These are phyloP conservation scores for Asterionellopsis glacialis DNA, from an alignment of 108 stramenopile genomes.

Conservation along the genomic window DNA sequence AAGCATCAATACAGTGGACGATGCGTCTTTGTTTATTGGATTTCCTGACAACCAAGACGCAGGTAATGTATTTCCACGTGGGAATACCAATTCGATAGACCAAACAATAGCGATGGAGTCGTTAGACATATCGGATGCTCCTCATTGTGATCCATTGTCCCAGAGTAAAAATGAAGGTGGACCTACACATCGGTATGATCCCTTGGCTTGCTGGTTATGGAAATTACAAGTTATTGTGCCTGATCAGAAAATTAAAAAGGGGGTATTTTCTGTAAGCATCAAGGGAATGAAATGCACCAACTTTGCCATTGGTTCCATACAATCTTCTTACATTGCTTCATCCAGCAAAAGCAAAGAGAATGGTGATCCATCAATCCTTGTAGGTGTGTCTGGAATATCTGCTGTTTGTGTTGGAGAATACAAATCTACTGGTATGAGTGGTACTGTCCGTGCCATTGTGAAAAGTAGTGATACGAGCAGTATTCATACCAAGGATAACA, in stretches of 20 bases:
- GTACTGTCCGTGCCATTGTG: constrained; percentile 32
- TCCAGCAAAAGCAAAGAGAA: not conserved
- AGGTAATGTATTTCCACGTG: too few relatives aligned
- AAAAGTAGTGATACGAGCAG: not conserved
- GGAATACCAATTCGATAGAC: too few relatives aligned
- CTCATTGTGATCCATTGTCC: too few relatives aligned
- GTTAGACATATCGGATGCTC: too few relatives aligned
- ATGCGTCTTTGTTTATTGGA: too few relatives aligned
- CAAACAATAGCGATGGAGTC: too few relatives aligned
- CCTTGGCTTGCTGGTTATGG: constrained; percentile 68
- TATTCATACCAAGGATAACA: not conserved
- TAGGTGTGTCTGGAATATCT: constrained; percentile 19
- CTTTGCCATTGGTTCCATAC: constrained; percentile 20
- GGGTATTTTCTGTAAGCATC: constrained; percentile 37
- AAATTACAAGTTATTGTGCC: constrained; percentile 43
- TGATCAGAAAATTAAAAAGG: constrained; percentile 35
- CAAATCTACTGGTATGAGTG: constrained; percentile 39
- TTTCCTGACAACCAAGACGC: too few relatives aligned
- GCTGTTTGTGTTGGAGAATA: constrained; percentile 60
- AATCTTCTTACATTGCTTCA: constrained; percentile 10
- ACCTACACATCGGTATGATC: constrained; percentile 29
- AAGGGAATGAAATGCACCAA: constrained; percentile 46
- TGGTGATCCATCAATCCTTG: constrained; percentile 9
- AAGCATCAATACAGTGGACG: too few relatives aligned
- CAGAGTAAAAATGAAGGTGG: not conserved